These are phyloP conservation scores for Fusarium luffae DNA, from an alignment of 2,329 filamentous ascomycete species.

Conservation along the genomic window DNA sequence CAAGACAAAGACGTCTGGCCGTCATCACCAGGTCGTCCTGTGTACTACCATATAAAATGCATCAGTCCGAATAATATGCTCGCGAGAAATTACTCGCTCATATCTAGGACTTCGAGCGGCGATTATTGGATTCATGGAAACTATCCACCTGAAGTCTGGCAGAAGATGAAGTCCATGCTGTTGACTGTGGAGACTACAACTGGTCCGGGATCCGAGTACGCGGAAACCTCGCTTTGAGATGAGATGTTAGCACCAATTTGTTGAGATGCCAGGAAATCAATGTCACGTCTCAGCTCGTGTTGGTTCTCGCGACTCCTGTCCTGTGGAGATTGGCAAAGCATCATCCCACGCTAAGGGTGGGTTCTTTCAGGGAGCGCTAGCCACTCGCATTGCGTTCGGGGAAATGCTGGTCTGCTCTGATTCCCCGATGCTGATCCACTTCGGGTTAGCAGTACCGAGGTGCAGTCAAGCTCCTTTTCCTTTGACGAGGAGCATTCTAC, in stretches of 20 bases:
- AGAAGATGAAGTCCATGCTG: constrained; percentile 8
- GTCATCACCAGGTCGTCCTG: neutral
- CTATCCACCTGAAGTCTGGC: constrained; percentile 14
- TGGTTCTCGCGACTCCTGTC: neutral
- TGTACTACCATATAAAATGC: constrained; percentile 10
- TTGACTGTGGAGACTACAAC: too few species aligned
- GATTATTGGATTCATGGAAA: constrained; percentile 19
- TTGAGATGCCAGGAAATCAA: neutral
- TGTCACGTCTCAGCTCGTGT: neutral
- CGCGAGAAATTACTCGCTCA: neutral
- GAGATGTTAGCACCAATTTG: too few species aligned
- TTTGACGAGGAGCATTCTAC: neutral
- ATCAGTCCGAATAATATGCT: constrained; percentile 15
- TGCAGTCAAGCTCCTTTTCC: neutral
- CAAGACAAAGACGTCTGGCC: neutral
- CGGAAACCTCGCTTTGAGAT: neutral
- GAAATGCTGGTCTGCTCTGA: neutral
- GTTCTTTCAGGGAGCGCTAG: neutral
- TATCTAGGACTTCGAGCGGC: neutral
- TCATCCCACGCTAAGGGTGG: neutral
- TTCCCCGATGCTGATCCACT: neutral
- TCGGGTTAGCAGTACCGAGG: neutral
- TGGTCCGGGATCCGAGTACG: neutral
- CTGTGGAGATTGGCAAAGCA: neutral
- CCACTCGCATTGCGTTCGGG: neutral